Percentiles rank a stretch among this genome's conserved stretches.
Evolutionary conservation across 768 basidiomycete genomes (phyloP).

Genomic region (Asterophora parasitica): DNA sequence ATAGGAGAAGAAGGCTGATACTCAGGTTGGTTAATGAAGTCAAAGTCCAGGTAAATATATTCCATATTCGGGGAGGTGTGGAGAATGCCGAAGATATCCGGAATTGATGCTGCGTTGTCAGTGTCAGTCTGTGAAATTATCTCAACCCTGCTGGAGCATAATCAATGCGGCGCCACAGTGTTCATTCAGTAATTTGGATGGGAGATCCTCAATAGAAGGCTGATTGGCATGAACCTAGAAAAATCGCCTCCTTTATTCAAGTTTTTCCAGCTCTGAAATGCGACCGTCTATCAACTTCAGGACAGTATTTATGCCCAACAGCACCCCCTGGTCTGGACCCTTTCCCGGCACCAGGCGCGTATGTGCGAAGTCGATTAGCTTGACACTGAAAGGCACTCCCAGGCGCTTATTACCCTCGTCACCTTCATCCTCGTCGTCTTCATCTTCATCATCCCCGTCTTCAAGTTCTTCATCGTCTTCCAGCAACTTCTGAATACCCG

Average conservation of each 20-base stretch:
- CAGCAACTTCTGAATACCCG: constrained; percentile 7
- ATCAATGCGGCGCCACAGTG: constrained; percentile 11
- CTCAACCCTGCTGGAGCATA: too few species aligned
- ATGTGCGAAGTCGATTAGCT: constrained; percentile 95
- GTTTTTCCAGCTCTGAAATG: constrained; percentile 15
- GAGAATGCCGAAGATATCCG: not conserved
- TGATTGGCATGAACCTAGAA: not conserved
- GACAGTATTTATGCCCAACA: constrained; percentile 68
- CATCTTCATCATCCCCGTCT: constrained; percentile 6
- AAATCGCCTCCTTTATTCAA: too few species aligned
- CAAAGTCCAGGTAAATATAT: constrained; percentile 5
- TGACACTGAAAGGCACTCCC: constrained; percentile 54
- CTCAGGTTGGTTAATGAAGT: not conserved
- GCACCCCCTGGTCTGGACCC: constrained; percentile 77
- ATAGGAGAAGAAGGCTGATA: not conserved
- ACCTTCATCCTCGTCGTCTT: constrained; percentile 12
- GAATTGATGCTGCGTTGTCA: too few species aligned
- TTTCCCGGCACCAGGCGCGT: constrained; percentile 59
- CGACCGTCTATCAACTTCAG: constrained; percentile 48
- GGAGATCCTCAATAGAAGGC: constrained; percentile 4
- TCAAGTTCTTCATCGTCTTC: constrained; percentile 29
- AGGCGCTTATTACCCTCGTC: not conserved
- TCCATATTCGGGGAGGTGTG: constrained; percentile 4
- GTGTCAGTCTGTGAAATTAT: too few species aligned
- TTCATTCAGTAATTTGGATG: constrained; percentile 7